Base-by-base conservation (phyloP, 2,329 filamentous ascomycete genomes). In the Trichoderma atroviride region DNA sequence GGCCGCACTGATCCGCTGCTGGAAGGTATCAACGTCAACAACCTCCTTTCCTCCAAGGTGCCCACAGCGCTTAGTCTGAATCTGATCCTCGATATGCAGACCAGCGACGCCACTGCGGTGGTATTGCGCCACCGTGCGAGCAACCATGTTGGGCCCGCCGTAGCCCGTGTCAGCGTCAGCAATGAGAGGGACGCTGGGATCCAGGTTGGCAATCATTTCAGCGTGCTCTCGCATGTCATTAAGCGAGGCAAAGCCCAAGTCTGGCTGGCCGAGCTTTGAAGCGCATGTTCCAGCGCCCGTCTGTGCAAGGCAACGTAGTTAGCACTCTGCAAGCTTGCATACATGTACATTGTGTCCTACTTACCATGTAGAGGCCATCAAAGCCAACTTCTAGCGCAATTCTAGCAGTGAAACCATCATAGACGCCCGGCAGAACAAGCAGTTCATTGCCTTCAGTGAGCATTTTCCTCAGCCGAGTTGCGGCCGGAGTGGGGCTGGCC, bases 351-450 rank as follows among this genome's bases (percentile, higher is more conserved):
- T n/a, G n/a, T 27, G 27, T 27, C 27, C 14, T 10, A 70, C 81
- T 59, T 79, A 90, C 88, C 89, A 92, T 91, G 80, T 92, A 92
- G 56, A 91, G 77, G 59, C 83, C 85, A 58, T 90, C 85, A 70
- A 90, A 91, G 7, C 88, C 88, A 24, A 87, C 81, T 59, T 83
- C 80, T 29, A 91, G 81, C 1, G 89, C 88, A 70, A 91, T 85
- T 1, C 89, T 82, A 0, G 89, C 88, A 1, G 88, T 88, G 60
- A 91, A 83, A 9, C 89, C 89, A 81, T 92, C 89, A 74, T 91
- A 91, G 1, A 92, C 89, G 56, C 89, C 89, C 0, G 89, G 89
- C 69, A 86, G 88, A 5, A 90, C 83, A 53, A 91, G 75, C 55
- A 85, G 78, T 61, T 82, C 79, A 29, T 80, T 76, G 22, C 78